Percentiles rank a stretch among this genome's conserved stretches.
These are phyloP conservation scores for Prillingera fragicola DNA, from an alignment of 1,284 basidiomycete species.

Conservation along the genomic window DNA sequence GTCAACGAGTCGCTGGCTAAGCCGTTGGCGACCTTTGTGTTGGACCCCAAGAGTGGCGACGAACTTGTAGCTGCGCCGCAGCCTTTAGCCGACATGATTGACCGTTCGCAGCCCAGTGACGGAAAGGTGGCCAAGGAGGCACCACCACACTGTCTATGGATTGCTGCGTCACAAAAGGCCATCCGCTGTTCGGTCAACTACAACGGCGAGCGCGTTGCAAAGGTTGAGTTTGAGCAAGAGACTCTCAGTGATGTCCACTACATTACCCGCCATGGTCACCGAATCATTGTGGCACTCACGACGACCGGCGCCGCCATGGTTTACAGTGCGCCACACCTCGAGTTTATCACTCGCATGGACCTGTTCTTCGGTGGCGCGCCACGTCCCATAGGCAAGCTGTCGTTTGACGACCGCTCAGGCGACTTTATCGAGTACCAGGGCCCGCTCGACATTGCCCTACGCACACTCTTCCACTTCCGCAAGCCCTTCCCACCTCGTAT, in stretches of 20 bases:
- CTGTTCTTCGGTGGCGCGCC: conserved; percentile 33
- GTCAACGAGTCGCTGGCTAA: conserved; percentile 51
- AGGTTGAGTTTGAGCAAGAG: conserved; percentile 52
- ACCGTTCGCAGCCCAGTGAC: conserved; percentile 15
- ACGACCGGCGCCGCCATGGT: conserved; percentile 55
- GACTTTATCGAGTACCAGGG: conserved; percentile 46
- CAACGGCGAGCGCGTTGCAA: conserved; percentile 47
- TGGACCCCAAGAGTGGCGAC: conserved; percentile 59
- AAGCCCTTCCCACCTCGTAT: conserved; percentile 46
- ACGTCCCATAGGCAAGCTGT: conserved; percentile 34
- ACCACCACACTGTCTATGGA: conserved; percentile 50
- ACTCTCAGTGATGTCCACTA: conserved; percentile 56
- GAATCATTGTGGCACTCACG: conserved; percentile 61
- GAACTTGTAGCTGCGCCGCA: conserved; percentile 39
- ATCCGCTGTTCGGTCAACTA: conserved; percentile 47
- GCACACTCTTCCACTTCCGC: conserved; percentile 48
- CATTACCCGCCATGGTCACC: conserved; percentile 57
- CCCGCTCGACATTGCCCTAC: conserved; percentile 43
- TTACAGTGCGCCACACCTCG: conserved; percentile 62
- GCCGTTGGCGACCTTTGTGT: conserved; percentile 58
- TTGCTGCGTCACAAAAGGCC: conserved; percentile 40
- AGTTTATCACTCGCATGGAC: conserved; percentile 40
- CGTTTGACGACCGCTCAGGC: conserved; percentile 46
- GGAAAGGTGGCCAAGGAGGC: conserved; percentile 31
- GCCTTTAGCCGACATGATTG: conserved; percentile 7